Evolutionary conservation across 1,284 basidiomycete genomes (phyloP), one percentile per base, ranked within the genome.

Genomic region (Omphalotus olearius): DNA sequence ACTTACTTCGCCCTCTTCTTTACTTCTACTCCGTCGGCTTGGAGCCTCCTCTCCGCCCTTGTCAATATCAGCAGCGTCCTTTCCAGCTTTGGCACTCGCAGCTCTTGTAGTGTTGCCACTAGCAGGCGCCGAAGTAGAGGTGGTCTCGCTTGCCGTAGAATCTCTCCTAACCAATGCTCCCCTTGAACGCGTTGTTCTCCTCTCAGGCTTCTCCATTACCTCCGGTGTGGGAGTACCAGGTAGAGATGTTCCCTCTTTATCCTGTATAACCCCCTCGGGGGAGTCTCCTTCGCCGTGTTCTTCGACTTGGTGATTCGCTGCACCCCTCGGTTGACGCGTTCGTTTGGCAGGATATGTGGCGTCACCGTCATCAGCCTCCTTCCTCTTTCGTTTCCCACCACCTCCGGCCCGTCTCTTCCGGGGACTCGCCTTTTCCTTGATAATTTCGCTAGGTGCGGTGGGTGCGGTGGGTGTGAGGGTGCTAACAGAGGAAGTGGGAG

Each of bases 351-450:
- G 48, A 50, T 50, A 50, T 50, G 48, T 37, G 30, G 48, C 41
- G 41, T 50, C 48, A 18, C 26, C 41, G 4, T 35, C 40, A 20
- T 50, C 48, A 23, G 38, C 43, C 9, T 39, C 47, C 28, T 43
- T 40, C 25, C 48, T 49, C 47, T 45, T 50, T 35, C 45, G 44
- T 35, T 44, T 35, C 18, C 46, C 47, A 38, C 42, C 52, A 40
- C 47, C 47, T 35, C 40, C 52, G 47, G 43, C 45, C 43, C 52
- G 47, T 42, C 48, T 50, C 25, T 54, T 54, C 13, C 52, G 52
- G 33, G 52, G 52, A 46, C 52, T 54, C 11, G 47, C 18, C 36
- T 50, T 53, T 9, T 53, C 52, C 41, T 45, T 50, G 36, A 40
- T 33, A n/a, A n/a, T n/a, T n/a, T n/a, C n/a, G n/a, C n/a, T n/a